Evolutionary conservation across 441 rosid genomes (phyloP), one percentile per base, ranked within the genome.

Genomic region (Brassica hybrid): DNA sequence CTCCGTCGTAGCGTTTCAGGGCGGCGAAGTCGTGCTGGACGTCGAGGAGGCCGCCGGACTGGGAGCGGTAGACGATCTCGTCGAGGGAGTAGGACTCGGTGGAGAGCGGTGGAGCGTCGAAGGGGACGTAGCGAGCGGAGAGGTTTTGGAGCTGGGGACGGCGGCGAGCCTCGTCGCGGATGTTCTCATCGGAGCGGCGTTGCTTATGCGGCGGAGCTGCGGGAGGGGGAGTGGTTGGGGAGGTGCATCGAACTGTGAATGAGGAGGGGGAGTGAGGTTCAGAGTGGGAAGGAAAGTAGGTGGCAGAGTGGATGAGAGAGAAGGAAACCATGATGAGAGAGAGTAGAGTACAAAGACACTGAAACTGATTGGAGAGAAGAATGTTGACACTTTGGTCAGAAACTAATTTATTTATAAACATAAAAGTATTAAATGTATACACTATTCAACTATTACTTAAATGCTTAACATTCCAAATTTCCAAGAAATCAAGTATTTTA

Each of bases 41-140:
- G 69, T 86, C 91, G 43, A 88, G 87, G 58, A 86, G 80, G 23
- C 83, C 88, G 6, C 91, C 89, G 21, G 87, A 88, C 13, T 80
- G 86, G 59, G 85, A 79, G 7, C 88, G 87, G 84, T 86, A 86
- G 2, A 86, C 88, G 75, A 88, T 85, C 77, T 88, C 87, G 68
- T 88, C 89, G 45, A 88, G 89, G 7, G 88, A 88, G 80, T 88
- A 85, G 11, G 72, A 85, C 63, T 88, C 91, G 38, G 82, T 11
- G 48, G 86, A 81, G 23, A 19, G 60, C 0, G 77, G 82, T 5
- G 67, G 88, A 2, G 75, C 78, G 69, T 83, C 77, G 76, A 88
- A 88, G 2, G 89, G 89, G 27, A 88, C 87, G 79, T 86, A 88
- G 57, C 80, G 83, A 14, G 91, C 88, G 23, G 87, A 80, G 25